Conservation (phyloP, 768 basidiomycete genomes). For the Baorangia bicolor region DNA sequence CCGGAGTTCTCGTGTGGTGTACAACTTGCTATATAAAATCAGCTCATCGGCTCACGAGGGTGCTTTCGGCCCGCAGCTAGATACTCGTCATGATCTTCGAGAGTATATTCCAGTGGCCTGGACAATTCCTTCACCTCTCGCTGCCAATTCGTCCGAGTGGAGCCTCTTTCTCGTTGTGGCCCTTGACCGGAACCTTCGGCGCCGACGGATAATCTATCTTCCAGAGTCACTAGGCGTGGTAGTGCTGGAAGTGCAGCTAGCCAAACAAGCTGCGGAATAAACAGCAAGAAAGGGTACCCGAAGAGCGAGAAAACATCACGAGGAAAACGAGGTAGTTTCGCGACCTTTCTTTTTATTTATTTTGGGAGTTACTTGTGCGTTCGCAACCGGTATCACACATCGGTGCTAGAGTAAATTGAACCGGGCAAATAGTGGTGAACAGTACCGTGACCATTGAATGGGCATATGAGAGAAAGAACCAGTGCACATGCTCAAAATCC, state of each 20-base stretch:
- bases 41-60: conserved; percentile 9
- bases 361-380: too few species aligned
- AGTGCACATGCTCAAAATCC: neutral
- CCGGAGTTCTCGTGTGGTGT: neutral
- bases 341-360: too few species aligned
- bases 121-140: conserved; percentile 33
- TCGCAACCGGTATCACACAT: too few species aligned
- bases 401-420: too few species aligned
- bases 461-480: too few species aligned
- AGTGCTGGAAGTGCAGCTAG: conserved; percentile 43
- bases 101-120: conserved; percentile 7
- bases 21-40: neutral
- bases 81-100: conserved; percentile 10
- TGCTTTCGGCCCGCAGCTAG: neutral
- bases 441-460: too few species aligned
- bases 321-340: too few species aligned
- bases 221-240: conserved; percentile 56
- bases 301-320: too few species aligned
- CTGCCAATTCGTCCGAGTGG: conserved; percentile 39
- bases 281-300: too few species aligned
- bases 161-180: conserved; percentile 45
- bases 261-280: too few species aligned
- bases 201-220: conserved; percentile 50
- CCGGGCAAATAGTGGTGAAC: too few species aligned
- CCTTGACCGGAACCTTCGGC: conserved; percentile 53